phyloP scores from a whole-genome alignment of 1,284 basidiomycete genomes.

The Pisolithus thermaeus region DNA sequence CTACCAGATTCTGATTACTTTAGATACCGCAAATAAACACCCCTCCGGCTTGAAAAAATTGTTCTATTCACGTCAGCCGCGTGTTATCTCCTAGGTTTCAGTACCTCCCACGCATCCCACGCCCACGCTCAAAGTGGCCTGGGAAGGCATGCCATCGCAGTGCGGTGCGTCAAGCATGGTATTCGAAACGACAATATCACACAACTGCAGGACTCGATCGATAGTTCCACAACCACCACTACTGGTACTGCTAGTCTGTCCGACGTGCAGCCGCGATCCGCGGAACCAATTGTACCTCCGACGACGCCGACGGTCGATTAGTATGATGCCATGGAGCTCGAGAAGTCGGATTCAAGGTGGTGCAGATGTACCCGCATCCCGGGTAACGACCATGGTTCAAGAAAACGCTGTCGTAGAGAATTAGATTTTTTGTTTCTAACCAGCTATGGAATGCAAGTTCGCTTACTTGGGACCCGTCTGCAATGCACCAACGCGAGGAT shows the following conservation, averaged over 20 bases:
- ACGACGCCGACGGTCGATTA: not conserved
- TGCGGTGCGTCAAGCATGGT: not conserved
- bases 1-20: not conserved
- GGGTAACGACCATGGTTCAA: not conserved
- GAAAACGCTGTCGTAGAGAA: too few species aligned
- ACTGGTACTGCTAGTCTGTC: not conserved
- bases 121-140: not conserved
- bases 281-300: not conserved
- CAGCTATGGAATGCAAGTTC: too few species aligned
- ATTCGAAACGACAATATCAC: not conserved
- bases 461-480: too few species aligned
- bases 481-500: too few species aligned
- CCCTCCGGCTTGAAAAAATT: not conserved
- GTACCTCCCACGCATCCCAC: not conserved
- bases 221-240: not conserved
- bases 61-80: not conserved
- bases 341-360: not conserved
- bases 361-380: not conserved
- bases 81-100: not conserved
- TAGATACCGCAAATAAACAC: not conserved
- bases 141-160: not conserved
- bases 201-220: not conserved
- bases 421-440: too few species aligned
- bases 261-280: not conserved
- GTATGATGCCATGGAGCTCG: not conserved